Evolutionary conservation across 768 basidiomycete species (phyloP).

Genomic region (Cystoderma amianthinum): DNA sequence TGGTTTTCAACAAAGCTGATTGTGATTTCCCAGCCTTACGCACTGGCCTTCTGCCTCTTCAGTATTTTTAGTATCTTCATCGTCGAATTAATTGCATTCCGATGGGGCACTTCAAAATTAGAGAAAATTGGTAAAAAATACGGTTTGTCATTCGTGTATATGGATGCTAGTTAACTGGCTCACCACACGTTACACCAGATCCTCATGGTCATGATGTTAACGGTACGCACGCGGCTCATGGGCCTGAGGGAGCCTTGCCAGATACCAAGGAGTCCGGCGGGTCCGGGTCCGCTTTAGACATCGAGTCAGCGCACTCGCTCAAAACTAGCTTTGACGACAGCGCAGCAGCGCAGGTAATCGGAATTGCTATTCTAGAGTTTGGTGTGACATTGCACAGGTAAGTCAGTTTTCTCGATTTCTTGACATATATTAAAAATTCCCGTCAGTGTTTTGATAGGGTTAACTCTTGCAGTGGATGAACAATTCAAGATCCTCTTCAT

Average conservation of each 20-base stretch:
- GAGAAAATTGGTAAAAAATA: slow-evolving; percentile 55
- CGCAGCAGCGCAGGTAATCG: slow-evolving; percentile 67
- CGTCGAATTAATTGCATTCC: slow-evolving; percentile 79
- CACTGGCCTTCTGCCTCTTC: slow-evolving; percentile 72
- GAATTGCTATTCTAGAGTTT: slow-evolving; percentile 89
- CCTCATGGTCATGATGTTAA: slow-evolving; percentile 56
- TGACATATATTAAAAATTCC: slow-evolving; percentile 2
- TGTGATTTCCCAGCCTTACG: slow-evolving; percentile 60
- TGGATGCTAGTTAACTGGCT: neutral
- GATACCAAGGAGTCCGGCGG: slow-evolving; percentile 7
- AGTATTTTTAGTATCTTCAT: slow-evolving; percentile 84
- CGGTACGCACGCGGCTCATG: slow-evolving; percentile 58
- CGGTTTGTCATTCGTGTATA: slow-evolving; percentile 1
- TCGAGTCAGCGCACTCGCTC: slow-evolving; percentile 21
- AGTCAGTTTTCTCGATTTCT: slow-evolving; percentile 3
- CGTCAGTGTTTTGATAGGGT: slow-evolving; percentile 70
- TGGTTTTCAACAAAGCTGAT: neutral
- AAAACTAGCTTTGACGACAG: slow-evolving; percentile 26
- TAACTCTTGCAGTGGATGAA: slow-evolving; percentile 86
- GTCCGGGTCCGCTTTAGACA: slow-evolving; percentile 13
- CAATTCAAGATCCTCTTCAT: slow-evolving; percentile 82
- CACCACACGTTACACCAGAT: slow-evolving; percentile 36
- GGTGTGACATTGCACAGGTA: slow-evolving; percentile 85
- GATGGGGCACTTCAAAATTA: slow-evolving; percentile 76
- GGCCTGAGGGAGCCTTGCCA: slow-evolving; percentile 41